phyloP scores from a whole-genome alignment of 2,329 filamentous ascomycete species.

The Exophiala lecanii-corni region DNA sequence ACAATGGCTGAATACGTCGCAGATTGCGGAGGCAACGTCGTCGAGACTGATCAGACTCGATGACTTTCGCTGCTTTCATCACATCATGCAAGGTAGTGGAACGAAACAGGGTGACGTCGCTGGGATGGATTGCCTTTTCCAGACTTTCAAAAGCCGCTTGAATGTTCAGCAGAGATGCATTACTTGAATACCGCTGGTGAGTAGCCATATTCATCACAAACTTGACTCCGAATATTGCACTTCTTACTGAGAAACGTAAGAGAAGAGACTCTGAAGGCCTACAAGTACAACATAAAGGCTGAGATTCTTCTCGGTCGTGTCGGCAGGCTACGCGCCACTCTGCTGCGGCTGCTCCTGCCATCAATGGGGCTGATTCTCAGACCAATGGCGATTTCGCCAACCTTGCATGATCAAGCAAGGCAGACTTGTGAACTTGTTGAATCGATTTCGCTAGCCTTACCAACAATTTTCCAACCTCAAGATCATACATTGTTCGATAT shows the following conservation, averaged over 20 bases:
- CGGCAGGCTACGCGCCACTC: neutral
- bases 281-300: neutral
- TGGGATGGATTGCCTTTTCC: neutral
- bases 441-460: neutral
- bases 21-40: constrained; percentile 41
- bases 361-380: neutral
- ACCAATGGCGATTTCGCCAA: neutral
- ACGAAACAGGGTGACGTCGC: constrained; percentile 26
- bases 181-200: neutral
- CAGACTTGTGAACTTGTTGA: neutral
- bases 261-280: neutral
- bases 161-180: constrained; percentile 20
- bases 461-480: too few species aligned
- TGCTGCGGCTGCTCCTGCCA: neutral
- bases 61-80: constrained; percentile 31
- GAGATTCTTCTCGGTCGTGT: neutral
- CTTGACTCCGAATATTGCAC: neutral
- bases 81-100: constrained; percentile 37
- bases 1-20: constrained; percentile 40
- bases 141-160: neutral
- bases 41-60: constrained; percentile 40
- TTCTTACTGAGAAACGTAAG: neutral
- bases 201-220: neutral
- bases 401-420: neutral
- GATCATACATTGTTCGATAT: neutral